Base-by-base conservation (phyloP, 352 stramenopile genomes). In the Globisporangium takayamanum region DNA sequence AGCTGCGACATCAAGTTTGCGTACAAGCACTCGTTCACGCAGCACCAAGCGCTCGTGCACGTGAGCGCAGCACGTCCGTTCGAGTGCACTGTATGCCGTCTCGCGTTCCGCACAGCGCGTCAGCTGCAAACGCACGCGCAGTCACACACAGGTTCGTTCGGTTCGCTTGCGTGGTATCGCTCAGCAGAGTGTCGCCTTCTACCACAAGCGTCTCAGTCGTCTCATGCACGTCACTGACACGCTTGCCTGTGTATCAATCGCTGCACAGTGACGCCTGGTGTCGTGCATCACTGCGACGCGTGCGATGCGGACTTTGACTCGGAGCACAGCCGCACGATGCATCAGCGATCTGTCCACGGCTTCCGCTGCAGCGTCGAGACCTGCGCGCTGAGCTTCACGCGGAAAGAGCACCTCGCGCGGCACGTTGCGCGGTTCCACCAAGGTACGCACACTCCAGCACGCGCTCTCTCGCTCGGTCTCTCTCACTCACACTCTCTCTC, bases 361-460 rank as follows among this genome's bases (percentile, higher is more conserved):
- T 64, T 64, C 12, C n/a, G 3, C 10, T 68, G 62, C 51, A 28
- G 16, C 28, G 33, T 64, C 30, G n/a, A 5, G 14, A 68, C 57
- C 2, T 70, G 63, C 53, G 47, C 33, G 1, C 41, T 30, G n/a
- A 60, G 39, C 12, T 70, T 70, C 26, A 58, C 36, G 20, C 46
- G 50, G 25, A 55, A 63, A 25, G 36, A 55, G 6, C 45, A 66
- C 26, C 47, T 66, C 22, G 52, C 55, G 2, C 53, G 54, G 39
- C 63, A 70, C 26, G 26, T 51, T 25, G 33, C 50, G 14, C 59
- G 59, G 11, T 69, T 57, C 41, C 63, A 64, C 33, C 54, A 55
- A 63, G 44, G 60, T 64, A 22, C 20, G 59, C 14, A 16, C 7
- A 0, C 6, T 39, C 33, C 2, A 39, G 33, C 6, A 39, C 6